Evolutionary conservation across 1,139 yeast species (phyloP), one percentile per base, ranked within the genome.

Genomic region (Debaryomyces udenii): DNA sequence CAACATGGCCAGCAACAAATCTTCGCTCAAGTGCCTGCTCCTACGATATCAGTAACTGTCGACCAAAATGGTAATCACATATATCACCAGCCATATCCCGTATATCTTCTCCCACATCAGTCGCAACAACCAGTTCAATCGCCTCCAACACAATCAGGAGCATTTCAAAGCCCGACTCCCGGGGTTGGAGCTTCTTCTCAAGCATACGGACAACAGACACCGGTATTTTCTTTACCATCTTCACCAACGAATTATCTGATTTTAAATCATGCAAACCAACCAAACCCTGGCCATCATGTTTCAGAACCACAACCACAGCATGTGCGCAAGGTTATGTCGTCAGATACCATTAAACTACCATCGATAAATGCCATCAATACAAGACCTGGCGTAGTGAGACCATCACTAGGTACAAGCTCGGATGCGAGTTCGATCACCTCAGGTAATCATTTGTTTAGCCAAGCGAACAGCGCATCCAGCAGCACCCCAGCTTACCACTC

Each of bases 51-150:
- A 2, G 59, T 67, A 15, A 53, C 67, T 5, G 54, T 67, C 13
- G 71, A 67, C 50, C 55, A 62, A 37, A 64, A 64, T 45, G 74
- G 74, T 3, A 61, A 62, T 44, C 62, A 63, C 15, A 56, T 64
- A 37, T 67, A 65, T 47, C 70, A 61, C 44, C 63, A 52, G 41
- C 62, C 66, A 23, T 62, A 63, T 37, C 73, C 74, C 2, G 66
- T 69, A 3, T 68, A 67, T 45, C 57, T 67, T 29, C 57, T 67
- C 7, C 63, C 64, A n/a, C 68, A 58, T 36, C 52, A 32, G 33
- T 17, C 41, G 9, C 38, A 27, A n/a, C 41, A 35, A 30, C 22
- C 24, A 13, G 20, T 10, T 4, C 36, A 30, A 14, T 33, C 34
- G 17, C 34, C 24, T 26, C 20, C 33, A 6, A 16, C 29, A 9